Percentiles rank a stretch among this genome's conserved stretches.
Conservation (phyloP, 495 filamentous ascomycete genomes). For the Astrothelium macrocarpum region DNA sequence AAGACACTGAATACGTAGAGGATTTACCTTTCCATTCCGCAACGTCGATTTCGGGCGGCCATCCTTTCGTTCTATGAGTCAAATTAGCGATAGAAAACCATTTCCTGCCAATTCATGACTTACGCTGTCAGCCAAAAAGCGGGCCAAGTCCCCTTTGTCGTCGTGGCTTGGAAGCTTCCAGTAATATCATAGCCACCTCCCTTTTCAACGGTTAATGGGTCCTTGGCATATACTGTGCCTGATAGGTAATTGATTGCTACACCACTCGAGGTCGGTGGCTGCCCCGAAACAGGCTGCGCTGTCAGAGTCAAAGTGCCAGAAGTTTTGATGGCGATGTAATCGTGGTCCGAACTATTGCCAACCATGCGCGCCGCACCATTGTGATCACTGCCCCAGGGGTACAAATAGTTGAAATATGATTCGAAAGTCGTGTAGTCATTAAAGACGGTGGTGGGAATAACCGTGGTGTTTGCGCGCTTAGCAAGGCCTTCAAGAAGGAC, state of each 20-base stretch:
- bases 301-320: constrained; percentile 38
- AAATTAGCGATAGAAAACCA: too few relatives aligned
- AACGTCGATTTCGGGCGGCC: constrained; percentile 48
- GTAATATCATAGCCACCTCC: constrained; percentile 45
- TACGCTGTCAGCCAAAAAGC: constrained; percentile 37
- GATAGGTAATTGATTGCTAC: constrained; percentile 47
- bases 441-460: constrained; percentile 47
- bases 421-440: constrained; percentile 42
- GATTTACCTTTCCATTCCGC: constrained; percentile 50
- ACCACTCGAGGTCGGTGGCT: constrained; percentile 34
- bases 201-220: constrained; percentile 26
- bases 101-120: too few relatives aligned
- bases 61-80: constrained; percentile 21
- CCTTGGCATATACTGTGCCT: constrained; percentile 40
- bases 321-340: constrained; percentile 22
- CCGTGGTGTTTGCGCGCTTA: constrained; percentile 23
- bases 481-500: neutral
- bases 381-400: constrained; percentile 39
- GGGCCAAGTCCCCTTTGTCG: constrained; percentile 46
- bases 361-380: constrained; percentile 51
- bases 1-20: neutral
- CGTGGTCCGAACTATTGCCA: constrained; percentile 17
- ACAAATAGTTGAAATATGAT: constrained; percentile 44
- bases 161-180: constrained; percentile 44
- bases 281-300: constrained; percentile 37